Evolutionary conservation across 352 stramenopile species (phyloP).

Genomic region (Aphanomyces stellatus): DNA sequence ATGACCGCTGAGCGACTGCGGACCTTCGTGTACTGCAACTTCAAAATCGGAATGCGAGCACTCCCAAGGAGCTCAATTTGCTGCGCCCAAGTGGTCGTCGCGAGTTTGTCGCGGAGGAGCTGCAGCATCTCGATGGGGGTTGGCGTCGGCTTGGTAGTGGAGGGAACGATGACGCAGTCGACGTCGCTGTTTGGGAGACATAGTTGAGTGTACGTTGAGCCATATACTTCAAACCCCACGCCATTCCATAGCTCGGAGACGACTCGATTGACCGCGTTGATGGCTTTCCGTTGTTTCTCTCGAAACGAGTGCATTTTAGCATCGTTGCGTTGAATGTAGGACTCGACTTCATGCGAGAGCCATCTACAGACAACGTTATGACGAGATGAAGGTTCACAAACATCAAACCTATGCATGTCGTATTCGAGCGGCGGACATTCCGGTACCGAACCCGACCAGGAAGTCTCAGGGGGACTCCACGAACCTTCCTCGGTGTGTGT

Average conservation of each 20-base stretch:
- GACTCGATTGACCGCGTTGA: neutral
- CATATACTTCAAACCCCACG: slow-evolving; percentile 87
- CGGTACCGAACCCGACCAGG: too few relatives aligned
- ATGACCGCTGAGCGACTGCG: slow-evolving; percentile 31
- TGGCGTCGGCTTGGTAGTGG: slow-evolving; percentile 65
- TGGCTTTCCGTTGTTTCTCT: neutral
- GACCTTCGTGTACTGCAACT: slow-evolving; percentile 63
- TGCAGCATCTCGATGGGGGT: slow-evolving; percentile 85
- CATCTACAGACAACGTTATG: too few relatives aligned
- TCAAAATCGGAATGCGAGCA: slow-evolving; percentile 95
- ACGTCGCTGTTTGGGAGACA: slow-evolving; percentile 94
- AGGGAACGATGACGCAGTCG: slow-evolving; percentile 91
- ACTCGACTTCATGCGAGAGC: neutral
- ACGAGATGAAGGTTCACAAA: too few relatives aligned
- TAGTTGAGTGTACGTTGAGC: slow-evolving; percentile 93
- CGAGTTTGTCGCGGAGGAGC: slow-evolving; percentile 75
- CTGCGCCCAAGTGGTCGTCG: slow-evolving; percentile 60
- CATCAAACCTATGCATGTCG: too few relatives aligned
- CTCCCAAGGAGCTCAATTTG: slow-evolving; percentile 90
- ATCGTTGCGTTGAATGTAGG: neutral
- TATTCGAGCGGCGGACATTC: neutral
- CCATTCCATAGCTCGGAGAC: neutral
- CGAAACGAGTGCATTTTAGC: neutral
- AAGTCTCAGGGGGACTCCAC: too few relatives aligned
- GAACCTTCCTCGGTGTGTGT: too few relatives aligned